Base-by-base conservation (phyloP, 2,329 filamentous ascomycete genomes). In the Diaporthe citriasiana region DNA sequence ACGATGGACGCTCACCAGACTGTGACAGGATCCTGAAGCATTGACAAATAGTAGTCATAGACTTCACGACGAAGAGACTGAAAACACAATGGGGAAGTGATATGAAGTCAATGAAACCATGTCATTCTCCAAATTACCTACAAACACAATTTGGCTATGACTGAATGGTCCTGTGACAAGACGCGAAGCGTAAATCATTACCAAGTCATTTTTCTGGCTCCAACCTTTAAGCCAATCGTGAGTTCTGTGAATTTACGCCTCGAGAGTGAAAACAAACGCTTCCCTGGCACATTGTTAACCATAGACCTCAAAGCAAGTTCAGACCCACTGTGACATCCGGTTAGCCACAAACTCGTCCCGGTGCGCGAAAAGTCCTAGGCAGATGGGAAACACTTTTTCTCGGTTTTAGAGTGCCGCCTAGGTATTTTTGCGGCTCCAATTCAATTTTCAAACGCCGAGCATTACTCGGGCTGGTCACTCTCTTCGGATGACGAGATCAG, bases 351-450 rank as follows among this genome's bases (percentile, higher is more conserved):
- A 55, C 51, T 55, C 15, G 25, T 33, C 7, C 17, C 17, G 15
- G 6, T 9, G 33, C 6, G 22, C 8, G 19, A n/a, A 40, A 17
- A 25, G 6, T 13, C 17, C 22, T 17, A 56, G 17, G 3, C 1
- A 3, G 6, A 33, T 22, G 19, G 17, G 9, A 3, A n/a, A 10
- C 15, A 5, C 7, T 13, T 10, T n/a, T 45, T 22, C 27, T 6
- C 2, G 7, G 19, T 30, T 12, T 5, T 12, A 12, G 13, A 45
- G 19, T 33, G 1, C 10, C 10, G 9, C 7, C 4, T 35, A 8
- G 17, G 30, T 2, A 3, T 22, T 35, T 2, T 12, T 2, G 1
- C 13, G 2, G 10, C 33, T 57, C 1, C 8, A 0, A 5, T n/a
- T n/a, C 0, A 5, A 35, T 1, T 57, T 35, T 17, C 1, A 22